Evolutionary conservation across 2,329 filamentous ascomycete species (phyloP), one percentile per base, ranked within the genome.

Genomic region (Gaeumannomyces sp.): DNA sequence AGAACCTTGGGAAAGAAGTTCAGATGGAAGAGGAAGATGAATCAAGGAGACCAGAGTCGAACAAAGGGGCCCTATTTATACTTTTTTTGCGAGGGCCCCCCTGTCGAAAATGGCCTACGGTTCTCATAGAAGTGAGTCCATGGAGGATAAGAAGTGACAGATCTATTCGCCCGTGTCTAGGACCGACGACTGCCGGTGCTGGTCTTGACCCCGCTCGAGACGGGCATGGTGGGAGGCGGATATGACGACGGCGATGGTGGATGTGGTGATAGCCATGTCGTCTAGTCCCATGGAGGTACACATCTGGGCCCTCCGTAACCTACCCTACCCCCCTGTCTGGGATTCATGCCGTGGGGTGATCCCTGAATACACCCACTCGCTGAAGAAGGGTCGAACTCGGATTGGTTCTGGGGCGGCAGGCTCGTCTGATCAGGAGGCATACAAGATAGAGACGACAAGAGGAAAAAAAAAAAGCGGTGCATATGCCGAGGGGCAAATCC

Each of bases 41-140:
- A 84, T 74, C 75, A 78, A 73, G 73, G 65, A 68, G 68, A 70
- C 71, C 72, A 72, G 76, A 74, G 72, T 75, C 70, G 79, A 81
- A 77, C 77, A 83, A 76, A 75, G 77, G 73, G 72, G 73, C 74
- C 76, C 83, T 78, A 86, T 88, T 89, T 89, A 89, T 89, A 88
- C 79, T 81, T 84, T 80, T 84, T 74, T 73, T n/a, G 35, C 67
- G 67, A 69, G 70, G 71, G 73, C 70, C 73, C 72, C 73, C 70
- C 67, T 71, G 74, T 70, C 75, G 72, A 72, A 70, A 71, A 73
- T 69, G 73, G 68, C 69, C 71, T 70, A 69, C 70, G 71, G 45
- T 73, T 71, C 71, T 8, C 45, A 53, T 53, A 53, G 45, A 3
- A 67, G 69, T 69, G 71, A 73, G 71, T 69, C 70, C 71, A 71